These are phyloP conservation scores for Colletotrichum shisoi DNA, from an alignment of 2,329 filamentous ascomycete genomes.

Conservation along the genomic window DNA sequence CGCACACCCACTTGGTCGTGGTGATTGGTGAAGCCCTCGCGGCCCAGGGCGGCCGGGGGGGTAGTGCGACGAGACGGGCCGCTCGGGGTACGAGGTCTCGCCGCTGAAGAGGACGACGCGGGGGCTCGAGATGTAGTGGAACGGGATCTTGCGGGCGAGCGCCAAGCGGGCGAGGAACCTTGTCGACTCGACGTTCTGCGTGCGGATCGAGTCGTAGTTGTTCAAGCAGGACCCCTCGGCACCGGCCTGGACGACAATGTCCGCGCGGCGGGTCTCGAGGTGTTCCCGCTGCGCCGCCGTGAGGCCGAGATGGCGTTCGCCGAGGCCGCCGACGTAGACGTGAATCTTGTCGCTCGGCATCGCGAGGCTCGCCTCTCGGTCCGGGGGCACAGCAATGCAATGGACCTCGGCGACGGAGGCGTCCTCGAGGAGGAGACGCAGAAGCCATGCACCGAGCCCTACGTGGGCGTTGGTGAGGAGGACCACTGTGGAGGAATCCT, in stretches of 20 bases:
- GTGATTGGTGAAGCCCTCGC: constrained; percentile 49
- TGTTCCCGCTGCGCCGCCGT: constrained; percentile 9
- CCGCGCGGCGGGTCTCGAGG: constrained; percentile 39
- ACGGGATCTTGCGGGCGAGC: constrained; percentile 40
- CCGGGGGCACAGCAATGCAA: constrained; percentile 52
- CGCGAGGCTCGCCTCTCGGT: neutral
- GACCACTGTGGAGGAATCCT: neutral
- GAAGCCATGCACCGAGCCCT: constrained; percentile 52
- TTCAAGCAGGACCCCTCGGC: constrained; percentile 49
- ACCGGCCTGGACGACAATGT: constrained; percentile 62
- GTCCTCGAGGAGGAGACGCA: constrained; percentile 48
- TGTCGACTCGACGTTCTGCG: constrained; percentile 46
- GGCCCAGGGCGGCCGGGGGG: constrained; percentile 45
- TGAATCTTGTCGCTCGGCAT: constrained; percentile 44
- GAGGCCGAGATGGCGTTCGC: constrained; percentile 50
- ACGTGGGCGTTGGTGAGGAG: constrained; percentile 51
- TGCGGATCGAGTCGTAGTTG: constrained; percentile 44
- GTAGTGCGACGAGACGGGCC: constrained; percentile 38
- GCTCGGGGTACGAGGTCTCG: constrained; percentile 35
- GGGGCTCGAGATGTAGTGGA: constrained; percentile 52
- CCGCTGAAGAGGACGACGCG: constrained; percentile 36
- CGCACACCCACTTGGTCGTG: constrained; percentile 49
- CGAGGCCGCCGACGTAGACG: constrained; percentile 51
- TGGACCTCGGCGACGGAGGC: constrained; percentile 49
- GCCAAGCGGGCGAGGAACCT: constrained; percentile 44